Base-by-base conservation (phyloP, 1,284 basidiomycete species). In the Malassezia equina region DNA sequence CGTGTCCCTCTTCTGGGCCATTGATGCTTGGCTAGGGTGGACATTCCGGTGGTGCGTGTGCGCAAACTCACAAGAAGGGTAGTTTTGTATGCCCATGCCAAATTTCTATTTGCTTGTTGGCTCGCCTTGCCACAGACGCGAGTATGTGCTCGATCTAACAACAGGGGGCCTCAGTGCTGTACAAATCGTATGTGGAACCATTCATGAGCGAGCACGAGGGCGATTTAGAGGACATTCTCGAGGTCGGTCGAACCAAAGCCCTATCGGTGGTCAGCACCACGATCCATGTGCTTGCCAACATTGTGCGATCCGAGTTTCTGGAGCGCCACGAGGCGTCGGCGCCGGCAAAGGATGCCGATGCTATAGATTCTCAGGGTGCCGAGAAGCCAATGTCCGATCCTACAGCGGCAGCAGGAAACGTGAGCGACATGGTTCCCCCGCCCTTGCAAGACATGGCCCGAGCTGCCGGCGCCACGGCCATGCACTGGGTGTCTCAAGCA, bases 41-140 rank as follows among this genome's bases (percentile, higher is more conserved):
- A 41, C 62, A 12, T 70, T 68, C 62, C 62, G 59, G 5, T 72
- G 69, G 69, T 57, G 21, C 12, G 58, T 34, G 48, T 19, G 7
- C 24, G 29, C 13, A 6, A n/a, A 13, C 28, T 11, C 40, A 21
- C 34, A 29, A 11, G 19, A 39, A 58, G 55, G 59, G 28, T 72
- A 8, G 63, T 66, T 4, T 64, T 67, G 41, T 72, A 72, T 55
- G 59, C 58, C 41, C 60, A 69, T 34, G 13, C 59, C 19, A 63
- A 67, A 5, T 58, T 72, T 13, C 31, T 66, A n/a, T 69, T 70
- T 42, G 60, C 61, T 40, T 52, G 70, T 12, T 72, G 69, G 69
- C 61, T 72, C 4, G 64, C 70, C 3, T 54, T 68, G 33, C 69
- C 69, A 0, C 69, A 70, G 49, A 72, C 69, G 0, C 34, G 44